These are phyloP conservation scores for Glycine tomentella DNA, from an alignment of 306 rosid genomes.

Conservation along the genomic window DNA sequence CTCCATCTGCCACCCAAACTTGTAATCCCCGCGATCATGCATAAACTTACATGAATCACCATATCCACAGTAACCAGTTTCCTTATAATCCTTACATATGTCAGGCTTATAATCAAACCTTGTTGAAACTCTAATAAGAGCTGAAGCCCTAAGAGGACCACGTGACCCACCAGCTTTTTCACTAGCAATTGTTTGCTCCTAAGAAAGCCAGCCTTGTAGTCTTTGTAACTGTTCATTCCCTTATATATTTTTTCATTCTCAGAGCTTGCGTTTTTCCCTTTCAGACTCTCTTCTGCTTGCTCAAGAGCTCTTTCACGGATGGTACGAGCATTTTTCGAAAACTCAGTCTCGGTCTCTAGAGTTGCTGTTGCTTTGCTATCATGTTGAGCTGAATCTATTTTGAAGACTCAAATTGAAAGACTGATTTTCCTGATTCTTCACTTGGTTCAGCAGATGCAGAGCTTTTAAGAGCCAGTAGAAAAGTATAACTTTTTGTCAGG, in stretches of 20 bases:
- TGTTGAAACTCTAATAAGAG: slow-evolving; percentile 82
- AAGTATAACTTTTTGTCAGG: slow-evolving; percentile 56
- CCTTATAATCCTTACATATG: slow-evolving; percentile 89
- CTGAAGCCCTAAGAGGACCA: slow-evolving; percentile 90
- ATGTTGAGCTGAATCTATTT: slow-evolving; percentile 80
- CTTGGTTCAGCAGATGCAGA: slow-evolving; percentile 41
- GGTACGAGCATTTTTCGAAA: slow-evolving; percentile 76
- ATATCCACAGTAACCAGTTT: slow-evolving; percentile 86
- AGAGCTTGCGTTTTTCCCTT: slow-evolving; percentile 56
- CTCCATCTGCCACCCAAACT: slow-evolving; percentile 93
- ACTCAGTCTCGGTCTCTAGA: slow-evolving; percentile 83
- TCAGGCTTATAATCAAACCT: slow-evolving; percentile 94
- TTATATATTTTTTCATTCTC: slow-evolving; percentile 68
- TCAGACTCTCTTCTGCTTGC: slow-evolving; percentile 69
- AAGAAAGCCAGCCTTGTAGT: slow-evolving; percentile 81
- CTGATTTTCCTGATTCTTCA: slow-evolving; percentile 45
- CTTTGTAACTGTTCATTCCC: slow-evolving; percentile 73
- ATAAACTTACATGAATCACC: slow-evolving; percentile 82
- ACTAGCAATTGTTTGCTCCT: slow-evolving; percentile 73
- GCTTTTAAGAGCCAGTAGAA: slow-evolving; percentile 49
- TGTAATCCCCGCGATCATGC: slow-evolving; percentile 96
- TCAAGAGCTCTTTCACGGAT: slow-evolving; percentile 80
- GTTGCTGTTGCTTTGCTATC: slow-evolving; percentile 84
- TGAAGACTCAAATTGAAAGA: slow-evolving; percentile 67
- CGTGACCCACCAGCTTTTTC: slow-evolving; percentile 57